Percentiles rank a stretch among this genome's conserved stretches.
These are phyloP conservation scores for Penicillium sp. DNA, from an alignment of 2,329 filamentous ascomycete species.

Conservation along the genomic window DNA sequence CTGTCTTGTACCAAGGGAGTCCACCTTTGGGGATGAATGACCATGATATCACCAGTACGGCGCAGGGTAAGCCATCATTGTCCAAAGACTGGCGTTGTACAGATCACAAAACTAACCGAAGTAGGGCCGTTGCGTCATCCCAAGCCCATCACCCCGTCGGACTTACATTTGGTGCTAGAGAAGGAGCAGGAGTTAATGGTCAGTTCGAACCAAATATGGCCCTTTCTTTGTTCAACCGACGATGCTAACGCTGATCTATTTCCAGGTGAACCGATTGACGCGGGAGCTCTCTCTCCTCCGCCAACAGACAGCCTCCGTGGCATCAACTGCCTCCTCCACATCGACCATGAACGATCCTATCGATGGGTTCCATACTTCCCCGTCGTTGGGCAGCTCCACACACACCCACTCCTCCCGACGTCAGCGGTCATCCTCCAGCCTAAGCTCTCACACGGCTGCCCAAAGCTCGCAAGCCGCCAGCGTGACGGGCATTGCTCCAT, in stretches of 20 bases:
- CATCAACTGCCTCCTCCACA: constrained; percentile 64
- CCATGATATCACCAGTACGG: constrained; percentile 45
- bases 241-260: neutral
- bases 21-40: constrained; percentile 39
- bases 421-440: constrained; percentile 62
- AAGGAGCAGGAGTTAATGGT: constrained; percentile 96
- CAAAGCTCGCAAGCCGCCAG: constrained; percentile 45
- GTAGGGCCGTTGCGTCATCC: constrained; percentile 82
- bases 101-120: constrained; percentile 13
- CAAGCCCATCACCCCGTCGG: constrained; percentile 82
- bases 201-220: constrained; percentile 43
- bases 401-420: constrained; percentile 62
- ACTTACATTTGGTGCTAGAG: constrained; percentile 87
- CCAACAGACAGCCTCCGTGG: constrained; percentile 67
- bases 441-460: constrained; percentile 53
- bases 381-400: constrained; percentile 54
- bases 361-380: constrained; percentile 50
- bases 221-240: neutral
- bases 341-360: constrained; percentile 58
- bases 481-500: constrained; percentile 52
- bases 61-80: constrained; percentile 46
- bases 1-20: constrained; percentile 39
- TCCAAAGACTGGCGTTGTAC: neutral
- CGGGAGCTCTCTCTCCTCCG: constrained; percentile 87
- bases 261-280: constrained; percentile 86